Evolutionary conservation across 768 basidiomycete species (phyloP).

Genomic region (Leccinum boreale): DNA sequence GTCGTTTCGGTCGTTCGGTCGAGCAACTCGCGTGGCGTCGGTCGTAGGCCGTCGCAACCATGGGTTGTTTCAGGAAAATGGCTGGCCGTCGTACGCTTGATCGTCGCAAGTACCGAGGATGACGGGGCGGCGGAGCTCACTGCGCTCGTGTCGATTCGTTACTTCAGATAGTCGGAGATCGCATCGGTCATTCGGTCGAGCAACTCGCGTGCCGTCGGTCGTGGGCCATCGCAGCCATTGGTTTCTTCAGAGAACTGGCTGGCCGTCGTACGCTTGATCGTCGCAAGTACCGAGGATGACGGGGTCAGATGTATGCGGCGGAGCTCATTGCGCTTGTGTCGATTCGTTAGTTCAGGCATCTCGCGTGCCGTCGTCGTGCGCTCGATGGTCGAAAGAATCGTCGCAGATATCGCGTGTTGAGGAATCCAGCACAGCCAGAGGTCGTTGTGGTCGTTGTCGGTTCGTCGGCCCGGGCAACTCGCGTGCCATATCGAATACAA

Average conservation of each 20-base stretch:
- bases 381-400: not conserved
- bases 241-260: not conserved
- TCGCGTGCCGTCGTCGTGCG: not conserved
- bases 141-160: not conserved
- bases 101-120: not conserved
- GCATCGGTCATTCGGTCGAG: not conserved
- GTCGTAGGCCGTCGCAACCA: not conserved
- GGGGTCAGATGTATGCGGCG: not conserved
- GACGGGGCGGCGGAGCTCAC: too few relatives aligned
- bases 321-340: not conserved
- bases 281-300: not conserved
- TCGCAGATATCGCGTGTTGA: not conserved
- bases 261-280: not conserved
- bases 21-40: too few relatives aligned
- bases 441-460: not conserved
- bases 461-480: not conserved
- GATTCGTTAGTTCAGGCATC: not conserved
- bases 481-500: not conserved
- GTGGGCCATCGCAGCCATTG: not conserved
- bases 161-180: not conserved
- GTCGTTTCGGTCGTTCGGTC: not conserved
- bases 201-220: not conserved
- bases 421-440: not conserved
- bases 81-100: not conserved
- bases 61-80: not conserved